Base-by-base conservation (phyloP, 805 yeast species). In the Monosporozyma solicola region DNA sequence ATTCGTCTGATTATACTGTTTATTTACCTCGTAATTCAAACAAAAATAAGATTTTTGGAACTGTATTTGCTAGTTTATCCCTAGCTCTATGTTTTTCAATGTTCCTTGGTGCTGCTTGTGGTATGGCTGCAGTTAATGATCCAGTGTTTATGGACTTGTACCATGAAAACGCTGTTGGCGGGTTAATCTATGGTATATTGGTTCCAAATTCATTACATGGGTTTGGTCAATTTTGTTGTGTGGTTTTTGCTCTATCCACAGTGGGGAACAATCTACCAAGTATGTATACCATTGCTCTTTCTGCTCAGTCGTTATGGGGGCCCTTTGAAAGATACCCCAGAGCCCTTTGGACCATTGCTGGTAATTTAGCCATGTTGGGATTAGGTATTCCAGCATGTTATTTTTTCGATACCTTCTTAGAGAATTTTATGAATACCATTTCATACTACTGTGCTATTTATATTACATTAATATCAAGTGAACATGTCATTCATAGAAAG, bases 141-240 rank as follows among this genome's bases (percentile, higher is more conserved):
- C 45, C 52, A 37, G 41, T 3, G 15, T 50, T 43, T 43, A 37
- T 27, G 43, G 29, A 50, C 22, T 27, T 32, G 11, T 50, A 50
- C 35, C 15, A 45, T 7, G 25, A 43, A 24, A 50, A 50, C 39
- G 44, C 48, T 16, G 39, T 44, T 31, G 52, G 52, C 35, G 52
- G 52, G 3, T 22, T 50, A 24, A 50, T 37, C 29, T 50, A 44
- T 29, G 52, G 49, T 32, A 27, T 50, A 6, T 46, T 50, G 32
- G 52, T 50, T 10, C 52, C 52, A n/a, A 50, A 50, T 20, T 50
- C 52, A 24, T 33, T 50, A 32, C 52, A 50, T 37, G 52, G 52
- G 13, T 50, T 50, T 35, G 52, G 52, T 35, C 45, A 50, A 33
- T 50, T 50, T 20, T 50, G 52, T 44, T 50, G 52, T 45, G 52